Percentiles rank a stretch among this genome's conserved stretches.
These are phyloP conservation scores for Colletotrichum australisinense DNA, from an alignment of 2,329 filamentous ascomycete species.

Conservation along the genomic window DNA sequence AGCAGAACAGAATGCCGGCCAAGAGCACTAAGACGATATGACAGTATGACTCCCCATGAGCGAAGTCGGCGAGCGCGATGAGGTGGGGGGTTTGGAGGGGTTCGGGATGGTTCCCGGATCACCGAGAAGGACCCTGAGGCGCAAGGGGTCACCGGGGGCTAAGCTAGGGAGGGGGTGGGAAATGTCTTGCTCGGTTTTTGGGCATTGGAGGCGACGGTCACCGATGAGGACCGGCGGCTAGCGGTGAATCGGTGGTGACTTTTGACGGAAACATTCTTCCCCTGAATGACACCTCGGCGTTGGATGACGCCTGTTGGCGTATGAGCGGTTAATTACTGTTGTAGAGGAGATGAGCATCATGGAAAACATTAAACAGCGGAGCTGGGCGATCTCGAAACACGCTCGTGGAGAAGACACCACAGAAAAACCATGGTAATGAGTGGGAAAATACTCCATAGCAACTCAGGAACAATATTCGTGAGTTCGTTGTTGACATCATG, in stretches of 20 bases:
- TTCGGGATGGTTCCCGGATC: conserved; percentile 29
- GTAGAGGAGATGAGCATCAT: not conserved
- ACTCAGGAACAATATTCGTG: not conserved
- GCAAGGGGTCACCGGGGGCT: not conserved
- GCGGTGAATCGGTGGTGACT: conserved; percentile 3
- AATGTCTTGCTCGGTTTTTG: not conserved
- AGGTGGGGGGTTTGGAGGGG: not conserved
- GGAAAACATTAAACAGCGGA: conserved; percentile 3
- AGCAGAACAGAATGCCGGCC: not conserved
- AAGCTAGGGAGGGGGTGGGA: not conserved
- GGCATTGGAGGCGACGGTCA: not conserved
- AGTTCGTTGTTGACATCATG: conserved; percentile 25
- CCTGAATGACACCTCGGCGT: not conserved
- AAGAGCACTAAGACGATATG: not conserved
- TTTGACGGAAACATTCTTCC: not conserved
- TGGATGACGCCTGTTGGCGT: not conserved
- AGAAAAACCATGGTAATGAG: not conserved
- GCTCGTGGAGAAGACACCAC: not conserved
- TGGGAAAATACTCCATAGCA: not conserved
- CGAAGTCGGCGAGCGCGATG: conserved; percentile 2
- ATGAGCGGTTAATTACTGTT: not conserved
- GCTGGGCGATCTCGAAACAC: not conserved
- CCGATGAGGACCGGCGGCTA: not conserved
- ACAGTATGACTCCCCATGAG: conserved; percentile 5
- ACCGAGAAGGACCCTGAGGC: not conserved